Base-by-base conservation (phyloP, 305 asterid species). In the Petunia hybrid region DNA sequence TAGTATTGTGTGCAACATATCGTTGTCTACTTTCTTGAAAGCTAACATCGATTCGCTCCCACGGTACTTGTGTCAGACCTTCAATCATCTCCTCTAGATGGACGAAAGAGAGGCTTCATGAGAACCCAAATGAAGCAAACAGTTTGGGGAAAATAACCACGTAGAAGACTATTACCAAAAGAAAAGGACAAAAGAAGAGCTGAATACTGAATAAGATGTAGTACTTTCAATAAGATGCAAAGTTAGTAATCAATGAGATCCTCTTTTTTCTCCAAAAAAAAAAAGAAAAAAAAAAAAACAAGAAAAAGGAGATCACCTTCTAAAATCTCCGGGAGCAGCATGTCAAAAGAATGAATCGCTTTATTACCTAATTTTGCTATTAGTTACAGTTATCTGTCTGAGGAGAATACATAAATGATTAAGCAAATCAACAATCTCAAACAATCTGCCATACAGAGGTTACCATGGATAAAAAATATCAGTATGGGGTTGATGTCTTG, bases 31-130 rank as follows among this genome's bases (percentile, higher is more conserved):
- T 95, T 80, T 90, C 90, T 41, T 89, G 97, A 83, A 95, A 95
- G 92, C 99, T 95, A 85, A 95, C 99, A 84, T 95, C 99, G 46
- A 95, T 82, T 8, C 97, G 94, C 77, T 95, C 99, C 99, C 99
- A 95, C 42, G 92, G 85, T 73, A 92, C 98, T 87, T 92, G 96
- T 76, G 89, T 90, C 51, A 95, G 98, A 76, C 98, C 98, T 83
- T 87, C 89, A 82, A 95, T 91, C 98, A 95, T 91, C 91, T 91
- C 97, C 95, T 95, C 98, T 95, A 73, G n/a, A 73, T 36, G 46
- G 35, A 57, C 56, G 81, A 45, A 77, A 79, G 16, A 78, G 46
- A 82, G 77, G 12, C 80, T 60, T 80, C 68, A 69, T 69, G 87
- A 80, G 82, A 81, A 71, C 60, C 65, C 43, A n/a, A 66, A 74